Conservation (phyloP, 169 alveolate species). For the Hepatocystis sp. region DNA sequence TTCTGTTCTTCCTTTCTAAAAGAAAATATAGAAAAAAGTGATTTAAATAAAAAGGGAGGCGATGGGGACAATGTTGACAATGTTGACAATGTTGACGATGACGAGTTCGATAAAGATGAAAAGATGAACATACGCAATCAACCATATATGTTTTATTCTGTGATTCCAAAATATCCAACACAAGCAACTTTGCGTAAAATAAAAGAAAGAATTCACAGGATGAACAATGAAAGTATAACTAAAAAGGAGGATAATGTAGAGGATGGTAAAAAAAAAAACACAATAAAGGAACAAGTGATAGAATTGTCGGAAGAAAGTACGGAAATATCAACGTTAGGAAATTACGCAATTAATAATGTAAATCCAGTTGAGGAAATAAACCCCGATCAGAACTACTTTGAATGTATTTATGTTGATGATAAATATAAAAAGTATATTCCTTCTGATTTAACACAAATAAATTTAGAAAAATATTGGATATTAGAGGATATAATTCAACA, state of each 20-base stretch:
- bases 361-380: neutral
- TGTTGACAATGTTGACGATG: neutral
- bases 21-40: constrained; percentile 11
- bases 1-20: constrained; percentile 67
- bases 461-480: constrained; percentile 73
- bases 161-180: constrained; percentile 60
- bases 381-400: constrained; percentile 42
- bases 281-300: neutral
- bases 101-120: constrained; percentile 7
- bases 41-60: constrained; percentile 3
- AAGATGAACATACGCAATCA: constrained; percentile 44
- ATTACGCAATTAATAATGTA: no score
- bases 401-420: constrained; percentile 33
- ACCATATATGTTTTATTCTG: constrained; percentile 75
- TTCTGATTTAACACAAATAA: constrained; percentile 41
- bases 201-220: neutral
- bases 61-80: neutral
- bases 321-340: no score
- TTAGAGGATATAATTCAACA: constrained; percentile 68
- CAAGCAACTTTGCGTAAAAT: neutral
- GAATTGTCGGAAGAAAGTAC: neutral
- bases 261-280: neutral
- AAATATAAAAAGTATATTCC: constrained; percentile 55
- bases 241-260: constrained; percentile 25
- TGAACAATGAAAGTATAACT: neutral